Evolutionary conservation across 106 monocot genomes (phyloP).

Genomic region (Apostasia ramifera): DNA sequence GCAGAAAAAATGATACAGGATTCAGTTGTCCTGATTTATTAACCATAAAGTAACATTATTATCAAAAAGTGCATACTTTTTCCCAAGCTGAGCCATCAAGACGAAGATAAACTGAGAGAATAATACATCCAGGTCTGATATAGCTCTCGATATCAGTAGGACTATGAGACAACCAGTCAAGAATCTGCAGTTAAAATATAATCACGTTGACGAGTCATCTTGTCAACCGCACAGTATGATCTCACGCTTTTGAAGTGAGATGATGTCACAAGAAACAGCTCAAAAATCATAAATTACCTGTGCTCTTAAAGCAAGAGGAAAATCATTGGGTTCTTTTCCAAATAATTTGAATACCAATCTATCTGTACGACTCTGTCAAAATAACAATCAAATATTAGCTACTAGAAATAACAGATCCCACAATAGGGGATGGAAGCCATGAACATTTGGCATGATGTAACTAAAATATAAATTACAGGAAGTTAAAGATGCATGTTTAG

Average conservation of each 20-base stretch:
- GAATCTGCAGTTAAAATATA: conserved; percentile 35
- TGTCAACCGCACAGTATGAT: neutral
- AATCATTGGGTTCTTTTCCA: conserved; percentile 81
- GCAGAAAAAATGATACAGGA: conserved; percentile 6
- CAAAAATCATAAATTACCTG: conserved; percentile 41
- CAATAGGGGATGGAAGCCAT: too few relatives aligned
- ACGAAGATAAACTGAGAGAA: conserved; percentile 76
- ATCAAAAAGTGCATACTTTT: conserved; percentile 26
- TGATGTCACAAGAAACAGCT: neutral
- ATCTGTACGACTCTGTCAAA: conserved; percentile 71
- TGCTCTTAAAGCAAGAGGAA: conserved; percentile 51
- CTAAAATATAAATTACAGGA: neutral
- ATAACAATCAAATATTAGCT: neutral
- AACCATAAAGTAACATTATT: neutral
- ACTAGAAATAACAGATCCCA: neutral
- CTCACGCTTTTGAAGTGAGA: neutral
- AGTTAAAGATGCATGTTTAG: neutral
- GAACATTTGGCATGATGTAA: neutral
- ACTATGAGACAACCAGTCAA: conserved; percentile 73
- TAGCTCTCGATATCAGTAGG: conserved; percentile 94
- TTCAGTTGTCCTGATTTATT: neutral
- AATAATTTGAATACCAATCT: conserved; percentile 90
- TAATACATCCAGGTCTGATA: conserved; percentile 79
- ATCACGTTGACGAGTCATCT: neutral
- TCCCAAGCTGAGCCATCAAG: conserved; percentile 50